phyloP scores from a whole-genome alignment of 208 protist genomes.

The Naegleria gruberi region DNA sequence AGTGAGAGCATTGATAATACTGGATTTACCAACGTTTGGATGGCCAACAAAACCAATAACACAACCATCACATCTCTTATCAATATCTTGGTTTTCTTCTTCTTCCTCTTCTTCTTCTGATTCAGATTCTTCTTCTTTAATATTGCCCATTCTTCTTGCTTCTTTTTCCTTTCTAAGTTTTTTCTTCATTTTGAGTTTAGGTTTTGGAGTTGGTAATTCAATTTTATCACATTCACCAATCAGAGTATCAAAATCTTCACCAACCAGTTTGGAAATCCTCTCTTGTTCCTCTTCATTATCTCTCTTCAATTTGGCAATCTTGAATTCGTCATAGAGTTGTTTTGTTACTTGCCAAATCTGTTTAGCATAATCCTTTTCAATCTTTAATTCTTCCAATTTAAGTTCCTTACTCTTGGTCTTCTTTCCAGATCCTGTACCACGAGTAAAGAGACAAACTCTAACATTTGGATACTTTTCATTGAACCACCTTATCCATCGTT shows the following conservation, averaged over 20 bases:
- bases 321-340: background rate
- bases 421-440: constrained; percentile 38
- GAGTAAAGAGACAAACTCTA: constrained; percentile 61
- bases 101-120: background rate
- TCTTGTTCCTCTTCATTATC: background rate
- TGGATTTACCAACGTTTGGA: constrained; percentile 80
- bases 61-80: background rate
- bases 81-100: background rate
- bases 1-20: constrained; percentile 86
- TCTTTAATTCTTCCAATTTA: constrained; percentile 32
- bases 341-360: constrained; percentile 18
- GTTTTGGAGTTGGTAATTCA: constrained; percentile 29
- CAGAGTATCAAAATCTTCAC: background rate
- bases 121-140: background rate
- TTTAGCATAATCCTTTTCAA: constrained; percentile 36
- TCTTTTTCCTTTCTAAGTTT: constrained; percentile 35
- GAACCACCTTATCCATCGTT: constrained; percentile 62
- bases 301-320: background rate
- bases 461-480: constrained; percentile 52
- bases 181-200: background rate
- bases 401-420: background rate
- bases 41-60: constrained; percentile 70
- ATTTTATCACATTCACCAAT: background rate
- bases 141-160: background rate
- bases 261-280: background rate